These are phyloP conservation scores for Pirum gemmata DNA, from an alignment of 78 protist genomes.

Conservation along the genomic window DNA sequence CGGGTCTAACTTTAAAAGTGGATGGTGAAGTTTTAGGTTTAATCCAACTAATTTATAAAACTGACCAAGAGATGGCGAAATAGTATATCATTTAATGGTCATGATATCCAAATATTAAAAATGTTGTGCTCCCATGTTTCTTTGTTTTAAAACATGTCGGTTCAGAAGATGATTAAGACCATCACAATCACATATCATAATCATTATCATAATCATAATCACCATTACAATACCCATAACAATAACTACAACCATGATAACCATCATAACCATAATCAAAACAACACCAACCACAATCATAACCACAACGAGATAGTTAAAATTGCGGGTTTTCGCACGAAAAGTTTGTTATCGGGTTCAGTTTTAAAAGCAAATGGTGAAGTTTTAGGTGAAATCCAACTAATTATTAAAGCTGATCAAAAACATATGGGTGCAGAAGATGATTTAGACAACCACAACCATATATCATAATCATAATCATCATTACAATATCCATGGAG, in stretches of 20 bases:
- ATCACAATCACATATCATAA: no score
- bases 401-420: background rate
- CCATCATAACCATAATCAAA: no score
- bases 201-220: no score
- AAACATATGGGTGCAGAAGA: background rate
- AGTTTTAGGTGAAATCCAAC: conserved; percentile 12
- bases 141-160: background rate
- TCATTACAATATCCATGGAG: no score
- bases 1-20: background rate
- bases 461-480: no score
- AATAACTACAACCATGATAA: no score
- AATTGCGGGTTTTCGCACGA: conserved; percentile 21
- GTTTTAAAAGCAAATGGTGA: conserved; percentile 3
- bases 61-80: background rate
- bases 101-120: background rate
- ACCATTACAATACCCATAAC: no score
- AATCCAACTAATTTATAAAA: conserved; percentile 22
- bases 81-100: background rate
- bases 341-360: background rate
- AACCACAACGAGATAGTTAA: no score
- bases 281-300: no score
- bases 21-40: conserved; percentile 28
- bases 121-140: background rate
- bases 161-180: background rate
- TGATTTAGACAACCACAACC: no score